These are phyloP conservation scores for Tolypocladium ophioglossoides DNA, from an alignment of 2,329 filamentous ascomycete species.

Conservation along the genomic window DNA sequence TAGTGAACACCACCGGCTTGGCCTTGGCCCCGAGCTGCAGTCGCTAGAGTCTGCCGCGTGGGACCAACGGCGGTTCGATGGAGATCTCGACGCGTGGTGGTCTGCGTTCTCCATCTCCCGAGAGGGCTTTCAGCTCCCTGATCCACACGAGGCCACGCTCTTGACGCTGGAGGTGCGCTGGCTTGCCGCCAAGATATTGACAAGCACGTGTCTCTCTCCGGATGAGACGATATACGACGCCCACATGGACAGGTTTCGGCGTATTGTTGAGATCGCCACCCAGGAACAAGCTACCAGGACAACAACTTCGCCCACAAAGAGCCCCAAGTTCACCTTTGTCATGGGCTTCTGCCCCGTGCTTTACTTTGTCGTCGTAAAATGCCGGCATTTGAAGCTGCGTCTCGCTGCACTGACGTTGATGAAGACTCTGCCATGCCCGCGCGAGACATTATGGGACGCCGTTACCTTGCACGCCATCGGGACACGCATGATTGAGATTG, in stretches of 20 bases:
- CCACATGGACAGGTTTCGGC: slow-evolving; percentile 16
- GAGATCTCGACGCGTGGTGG: slow-evolving; percentile 18
- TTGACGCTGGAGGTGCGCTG: slow-evolving; percentile 20
- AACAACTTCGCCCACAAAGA: background rate
- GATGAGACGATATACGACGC: slow-evolving; percentile 25
- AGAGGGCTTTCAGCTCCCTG: background rate
- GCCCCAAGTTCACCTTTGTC: slow-evolving; percentile 27
- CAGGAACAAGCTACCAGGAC: slow-evolving; percentile 5
- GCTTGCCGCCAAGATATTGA: slow-evolving; percentile 22
- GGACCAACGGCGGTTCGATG: slow-evolving; percentile 11
- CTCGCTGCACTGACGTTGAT: slow-evolving; percentile 22
- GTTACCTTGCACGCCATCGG: slow-evolving; percentile 19
- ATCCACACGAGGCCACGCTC: background rate
- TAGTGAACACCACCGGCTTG: slow-evolving; percentile 15
- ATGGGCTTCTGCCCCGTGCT: slow-evolving; percentile 27
- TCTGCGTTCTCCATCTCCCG: slow-evolving; percentile 12
- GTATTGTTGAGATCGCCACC: slow-evolving; percentile 20
- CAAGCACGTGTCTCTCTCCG: slow-evolving; percentile 14
- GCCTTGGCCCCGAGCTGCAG: slow-evolving; percentile 3
- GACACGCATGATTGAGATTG: slow-evolving; percentile 24
- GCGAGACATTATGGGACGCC: slow-evolving; percentile 28
- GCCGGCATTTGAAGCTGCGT: slow-evolving; percentile 24
- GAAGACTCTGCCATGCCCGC: slow-evolving; percentile 13
- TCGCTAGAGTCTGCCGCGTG: slow-evolving; percentile 8
- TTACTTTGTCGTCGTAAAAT: slow-evolving; percentile 26